A percentile compares a stretch with the other conserved stretches of the same genome.
Evolutionary conservation across 1,139 yeast species (phyloP).

Genomic region (Debaryomyces singareniensis): DNA sequence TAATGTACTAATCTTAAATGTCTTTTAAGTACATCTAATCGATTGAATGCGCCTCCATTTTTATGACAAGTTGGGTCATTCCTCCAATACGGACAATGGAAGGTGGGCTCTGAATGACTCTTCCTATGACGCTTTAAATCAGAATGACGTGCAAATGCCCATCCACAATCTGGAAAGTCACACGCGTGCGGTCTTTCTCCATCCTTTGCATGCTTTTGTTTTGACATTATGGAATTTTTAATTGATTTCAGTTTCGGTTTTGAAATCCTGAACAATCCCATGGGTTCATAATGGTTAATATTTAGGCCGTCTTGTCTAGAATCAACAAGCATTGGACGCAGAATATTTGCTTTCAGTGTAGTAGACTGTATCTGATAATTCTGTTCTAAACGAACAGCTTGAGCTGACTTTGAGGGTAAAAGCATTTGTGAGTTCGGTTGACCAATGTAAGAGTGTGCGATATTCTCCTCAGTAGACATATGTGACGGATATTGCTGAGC

Average conservation of each 20-base stretch:
- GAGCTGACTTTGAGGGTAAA: background rate
- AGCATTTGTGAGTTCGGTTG: background rate
- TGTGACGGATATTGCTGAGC: slow-evolving; percentile 2
- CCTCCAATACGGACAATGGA: slow-evolving; percentile 68
- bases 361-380: slow-evolving; percentile 3
- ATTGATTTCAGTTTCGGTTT: slow-evolving; percentile 8
- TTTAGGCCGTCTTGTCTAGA: slow-evolving; percentile 1
- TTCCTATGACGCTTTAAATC: slow-evolving; percentile 62
- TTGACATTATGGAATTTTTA: slow-evolving; percentile 4
- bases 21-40: slow-evolving; percentile 65
- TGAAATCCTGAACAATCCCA: slow-evolving; percentile 6
- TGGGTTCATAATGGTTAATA: slow-evolving; percentile 2
- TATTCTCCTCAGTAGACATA: slow-evolving; percentile 1
- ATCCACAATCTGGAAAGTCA: slow-evolving; percentile 46
- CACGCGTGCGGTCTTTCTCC: slow-evolving; percentile 45
- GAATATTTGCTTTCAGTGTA: background rate
- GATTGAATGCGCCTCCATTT: slow-evolving; percentile 64
- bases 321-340: background rate
- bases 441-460: background rate
- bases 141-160: slow-evolving; percentile 64
- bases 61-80: slow-evolving; percentile 64
- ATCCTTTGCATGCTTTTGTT: slow-evolving; percentile 6
- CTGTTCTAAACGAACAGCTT: background rate
- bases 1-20: slow-evolving; percentile 64
- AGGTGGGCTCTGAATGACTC: slow-evolving; percentile 58